Percentiles rank a stretch among this genome's conserved stretches.
phyloP scores from a whole-genome alignment of 1,139 yeast genomes.

The Pichia sp. region DNA sequence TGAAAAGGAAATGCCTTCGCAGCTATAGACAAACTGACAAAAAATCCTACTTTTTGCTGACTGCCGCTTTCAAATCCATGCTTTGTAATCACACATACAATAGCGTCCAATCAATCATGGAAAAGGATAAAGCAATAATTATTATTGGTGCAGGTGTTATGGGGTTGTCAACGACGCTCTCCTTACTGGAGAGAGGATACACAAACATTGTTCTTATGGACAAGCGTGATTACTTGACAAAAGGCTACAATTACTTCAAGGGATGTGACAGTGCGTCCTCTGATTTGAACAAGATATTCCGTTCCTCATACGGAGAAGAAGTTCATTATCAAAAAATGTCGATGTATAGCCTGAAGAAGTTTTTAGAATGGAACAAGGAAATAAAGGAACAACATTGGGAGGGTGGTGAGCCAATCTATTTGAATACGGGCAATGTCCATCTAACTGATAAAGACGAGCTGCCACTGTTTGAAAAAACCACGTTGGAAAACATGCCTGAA shows the following conservation, averaged over 20 bases:
- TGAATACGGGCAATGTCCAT: slow-evolving; percentile 13
- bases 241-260: slow-evolving; percentile 25
- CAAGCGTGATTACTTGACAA: slow-evolving; percentile 26
- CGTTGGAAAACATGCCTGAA: slow-evolving; percentile 4
- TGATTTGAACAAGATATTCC: slow-evolving; percentile 35
- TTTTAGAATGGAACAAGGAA: slow-evolving; percentile 30
- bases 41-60: no score
- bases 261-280: slow-evolving; percentile 38
- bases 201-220: slow-evolving; percentile 30
- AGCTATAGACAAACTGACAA: no score
- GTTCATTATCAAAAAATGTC: slow-evolving; percentile 34
- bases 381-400: slow-evolving; percentile 15
- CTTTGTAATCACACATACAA: no score
- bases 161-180: slow-evolving; percentile 39
- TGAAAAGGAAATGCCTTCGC: no score
- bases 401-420: slow-evolving; percentile 20
- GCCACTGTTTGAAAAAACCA: not conserved
- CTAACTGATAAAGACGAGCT: not conserved
- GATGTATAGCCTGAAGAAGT: slow-evolving; percentile 28
- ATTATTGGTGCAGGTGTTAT: slow-evolving; percentile 42
- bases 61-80: no score
- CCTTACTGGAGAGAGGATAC: slow-evolving; percentile 27
- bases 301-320: slow-evolving; percentile 34
- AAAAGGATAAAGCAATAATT: slow-evolving; percentile 27
- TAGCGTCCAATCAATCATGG: no score